Conservation (phyloP, 441 rosid species). For the Eugenia klotzschiana region DNA sequence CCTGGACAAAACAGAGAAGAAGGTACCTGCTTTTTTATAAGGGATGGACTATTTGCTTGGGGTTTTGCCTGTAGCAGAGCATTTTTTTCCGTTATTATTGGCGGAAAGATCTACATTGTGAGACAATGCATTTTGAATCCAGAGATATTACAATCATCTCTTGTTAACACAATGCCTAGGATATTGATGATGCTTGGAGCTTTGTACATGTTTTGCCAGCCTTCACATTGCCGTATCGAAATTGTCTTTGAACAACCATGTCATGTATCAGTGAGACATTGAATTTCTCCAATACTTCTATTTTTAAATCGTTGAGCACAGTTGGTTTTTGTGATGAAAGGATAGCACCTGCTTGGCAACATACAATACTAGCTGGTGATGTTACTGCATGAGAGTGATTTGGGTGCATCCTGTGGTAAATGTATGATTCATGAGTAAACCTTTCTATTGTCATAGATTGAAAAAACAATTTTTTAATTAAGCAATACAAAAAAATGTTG, state of each 20-base stretch:
- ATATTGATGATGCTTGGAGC: neutral
- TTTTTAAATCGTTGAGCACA: neutral
- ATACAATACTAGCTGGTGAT: neutral
- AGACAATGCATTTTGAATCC: neutral
- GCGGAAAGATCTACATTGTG: neutral
- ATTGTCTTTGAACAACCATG: neutral
- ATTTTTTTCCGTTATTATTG: neutral
- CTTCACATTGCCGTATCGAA: neutral
- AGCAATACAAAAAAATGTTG: neutral
- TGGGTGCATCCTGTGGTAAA: neutral
- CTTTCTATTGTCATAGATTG: neutral
- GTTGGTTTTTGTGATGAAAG: neutral
- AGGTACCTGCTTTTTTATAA: slow-evolving; percentile 22
- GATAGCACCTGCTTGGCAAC: neutral
- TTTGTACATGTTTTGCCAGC: neutral
- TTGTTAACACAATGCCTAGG: neutral
- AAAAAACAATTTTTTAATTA: neutral
- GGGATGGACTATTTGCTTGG: neutral
- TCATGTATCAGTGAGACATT: neutral
- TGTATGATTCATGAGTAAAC: neutral
- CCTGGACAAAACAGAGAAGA: slow-evolving; percentile 85
- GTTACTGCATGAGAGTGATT: neutral
- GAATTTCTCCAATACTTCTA: neutral
- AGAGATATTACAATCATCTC: neutral
- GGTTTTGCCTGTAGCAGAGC: neutral